Evolutionary conservation across 176 grass and related monocot genomes (phyloP), one percentile per base, ranked within the genome.

Genomic region (Pontederia crassipes): DNA sequence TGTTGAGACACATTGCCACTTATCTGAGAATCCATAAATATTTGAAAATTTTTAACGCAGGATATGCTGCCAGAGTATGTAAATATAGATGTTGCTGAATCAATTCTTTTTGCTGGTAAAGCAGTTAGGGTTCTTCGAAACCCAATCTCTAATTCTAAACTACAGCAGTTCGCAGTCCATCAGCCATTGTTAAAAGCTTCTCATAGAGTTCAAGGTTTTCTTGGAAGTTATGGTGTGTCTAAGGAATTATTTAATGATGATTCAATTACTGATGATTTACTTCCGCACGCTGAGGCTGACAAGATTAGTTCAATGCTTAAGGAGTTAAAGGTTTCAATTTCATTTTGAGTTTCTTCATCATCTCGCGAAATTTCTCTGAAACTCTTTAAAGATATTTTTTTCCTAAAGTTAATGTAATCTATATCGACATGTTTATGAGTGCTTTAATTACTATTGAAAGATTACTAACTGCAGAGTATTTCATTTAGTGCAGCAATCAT

Each of bases 51-150:
- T 40, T 28, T 54, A 55, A 27, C 64, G 71, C 59, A 98, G 93
- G 93, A 92, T 67, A 98, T 92, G 87, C 65, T 92, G 59, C 93
- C 93, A 11, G 93, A 92, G 57, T 98, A 98, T 84, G 81, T 92
- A 77, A 76, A 92, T 64, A 92, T 98, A 87, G 71, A 74, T 75
- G 76, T 97, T 80, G 93, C 87, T 57, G 83, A 97, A 82, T 97
- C 87, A 55, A 91, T 97, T 84, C 84, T 97, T 49, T 97, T 97
- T 14, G 70, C 93, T 69, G 93, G 93, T 49, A 97, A 97, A 91
- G 93, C 93, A 67, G 73, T 98, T 73, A 84, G 81, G 64, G 79
- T 98, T 81, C 87, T 98, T 72, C 74, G 79, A 69, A 92, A 98
- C 67, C 87, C 87, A 69, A 85, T 76, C 78, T 71, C 93, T 74